phyloP scores from a whole-genome alignment of 176 grass and related monocot species.

The Hsuehochloa calcarea region DNA sequence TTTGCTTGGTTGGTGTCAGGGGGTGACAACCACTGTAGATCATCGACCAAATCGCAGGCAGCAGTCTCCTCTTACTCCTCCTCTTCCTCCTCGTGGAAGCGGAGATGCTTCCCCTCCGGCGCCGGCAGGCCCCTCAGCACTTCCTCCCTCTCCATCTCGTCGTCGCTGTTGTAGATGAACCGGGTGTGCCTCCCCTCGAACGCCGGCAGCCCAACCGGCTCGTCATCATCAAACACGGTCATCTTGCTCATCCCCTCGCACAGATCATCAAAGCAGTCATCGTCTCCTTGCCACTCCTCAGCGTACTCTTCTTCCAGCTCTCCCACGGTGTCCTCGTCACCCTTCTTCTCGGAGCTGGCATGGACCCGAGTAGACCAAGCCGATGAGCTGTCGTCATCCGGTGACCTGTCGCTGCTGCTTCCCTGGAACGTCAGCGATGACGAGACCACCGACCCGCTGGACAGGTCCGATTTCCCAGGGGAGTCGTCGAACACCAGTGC shows the following conservation, averaged over 20 bases:
- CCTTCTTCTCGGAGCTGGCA: conserved; percentile 56
- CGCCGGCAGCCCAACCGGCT: conserved; percentile 31
- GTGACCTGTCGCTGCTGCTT: conserved; percentile 29
- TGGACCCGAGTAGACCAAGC: conserved; percentile 74
- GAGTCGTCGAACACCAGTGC: conserved; percentile 83
- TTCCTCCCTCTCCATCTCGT: conserved; percentile 63
- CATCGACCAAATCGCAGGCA: not conserved
- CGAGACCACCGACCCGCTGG: conserved; percentile 25
- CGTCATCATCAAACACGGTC: conserved; percentile 32
- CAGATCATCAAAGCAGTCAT: conserved; percentile 52
- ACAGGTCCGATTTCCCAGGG: conserved; percentile 47
- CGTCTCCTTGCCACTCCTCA: conserved; percentile 17
- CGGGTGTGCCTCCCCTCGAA: conserved; percentile 71
- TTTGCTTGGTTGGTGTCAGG: conserved; percentile 33
- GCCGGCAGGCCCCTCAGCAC: conserved; percentile 47
- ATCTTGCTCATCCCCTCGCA: conserved; percentile 70
- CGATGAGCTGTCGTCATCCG: conserved; percentile 60
- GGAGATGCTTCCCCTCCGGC: conserved; percentile 73
- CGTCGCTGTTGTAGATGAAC: conserved; percentile 82
- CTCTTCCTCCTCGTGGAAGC: conserved; percentile 67
- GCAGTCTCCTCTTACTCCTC: conserved; percentile 20
- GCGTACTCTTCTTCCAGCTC: conserved; percentile 19
- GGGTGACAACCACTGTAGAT: conserved; percentile 34
- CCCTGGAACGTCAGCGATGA: conserved; percentile 37
- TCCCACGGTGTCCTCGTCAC: conserved; percentile 35